phyloP scores from a whole-genome alignment of 1,284 basidiomycete genomes.

The Boletus semigastroideus region DNA sequence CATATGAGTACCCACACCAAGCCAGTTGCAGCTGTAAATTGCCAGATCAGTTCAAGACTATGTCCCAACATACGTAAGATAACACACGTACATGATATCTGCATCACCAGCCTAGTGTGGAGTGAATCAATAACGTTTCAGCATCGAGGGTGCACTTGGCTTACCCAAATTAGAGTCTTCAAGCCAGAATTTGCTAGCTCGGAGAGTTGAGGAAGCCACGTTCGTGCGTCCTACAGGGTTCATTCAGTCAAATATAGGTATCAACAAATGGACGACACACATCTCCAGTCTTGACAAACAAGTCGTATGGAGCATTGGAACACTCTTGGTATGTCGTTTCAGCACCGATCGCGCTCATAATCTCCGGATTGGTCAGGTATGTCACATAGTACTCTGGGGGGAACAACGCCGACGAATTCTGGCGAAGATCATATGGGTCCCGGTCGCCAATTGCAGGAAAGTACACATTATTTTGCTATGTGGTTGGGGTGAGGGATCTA shows the following conservation, averaged over 20 bases:
- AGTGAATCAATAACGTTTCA: background rate
- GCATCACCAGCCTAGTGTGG: constrained; percentile 55
- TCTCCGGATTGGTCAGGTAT: constrained; percentile 40
- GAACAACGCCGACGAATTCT: constrained; percentile 52
- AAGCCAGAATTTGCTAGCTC: constrained; percentile 52
- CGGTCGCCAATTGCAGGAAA: constrained; percentile 52
- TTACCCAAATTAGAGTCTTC: constrained; percentile 61
- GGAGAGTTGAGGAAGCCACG: constrained; percentile 52
- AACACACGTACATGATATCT: constrained; percentile 53
- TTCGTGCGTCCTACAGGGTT: constrained; percentile 48
- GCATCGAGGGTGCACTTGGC: background rate
- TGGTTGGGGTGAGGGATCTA: too few species aligned
- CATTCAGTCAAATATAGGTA: constrained; percentile 20
- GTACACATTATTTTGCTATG: too few species aligned
- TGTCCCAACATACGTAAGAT: background rate
- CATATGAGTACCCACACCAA: constrained; percentile 38
- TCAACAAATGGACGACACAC: constrained; percentile 18
- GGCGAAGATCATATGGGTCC: constrained; percentile 56
- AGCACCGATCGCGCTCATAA: constrained; percentile 51
- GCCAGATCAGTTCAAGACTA: background rate
- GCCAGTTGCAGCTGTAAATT: constrained; percentile 57
- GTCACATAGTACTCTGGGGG: constrained; percentile 55
- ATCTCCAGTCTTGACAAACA: constrained; percentile 42
- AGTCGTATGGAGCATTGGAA: constrained; percentile 35
- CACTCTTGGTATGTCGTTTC: constrained; percentile 42